Evolutionary conservation across 2,329 filamentous ascomycete genomes (phyloP).

Genomic region (Teratosphaeriaceae sp.): DNA sequence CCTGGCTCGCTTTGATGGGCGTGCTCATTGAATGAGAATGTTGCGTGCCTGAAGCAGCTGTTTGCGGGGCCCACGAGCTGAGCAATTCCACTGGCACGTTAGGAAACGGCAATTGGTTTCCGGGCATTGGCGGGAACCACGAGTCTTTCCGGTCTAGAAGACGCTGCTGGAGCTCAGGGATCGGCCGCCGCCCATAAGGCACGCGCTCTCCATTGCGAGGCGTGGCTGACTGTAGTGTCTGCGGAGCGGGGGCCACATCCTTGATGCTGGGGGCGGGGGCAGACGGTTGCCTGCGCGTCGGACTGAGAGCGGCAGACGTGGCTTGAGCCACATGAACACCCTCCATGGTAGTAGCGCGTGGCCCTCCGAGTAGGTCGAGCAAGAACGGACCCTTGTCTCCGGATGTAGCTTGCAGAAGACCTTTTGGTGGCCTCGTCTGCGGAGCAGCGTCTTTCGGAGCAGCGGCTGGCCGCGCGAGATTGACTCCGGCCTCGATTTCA

Average conservation of each 20-base stretch:
- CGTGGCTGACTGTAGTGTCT: not conserved
- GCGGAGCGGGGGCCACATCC: not conserved
- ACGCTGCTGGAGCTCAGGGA: constrained; percentile 42
- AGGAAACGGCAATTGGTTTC: constrained; percentile 28
- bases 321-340: not conserved
- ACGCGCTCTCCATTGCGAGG: not conserved
- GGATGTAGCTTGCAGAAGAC: not conserved
- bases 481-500: constrained; percentile 20
- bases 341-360: not conserved
- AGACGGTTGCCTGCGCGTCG: not conserved
- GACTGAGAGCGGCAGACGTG: not conserved
- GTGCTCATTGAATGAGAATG: too few relatives aligned
- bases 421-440: constrained; percentile 1
- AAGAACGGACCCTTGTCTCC: not conserved
- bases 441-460: not conserved
- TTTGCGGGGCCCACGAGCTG: constrained; percentile 17
- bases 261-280: too few relatives aligned
- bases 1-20: not conserved
- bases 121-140: constrained; percentile 32
- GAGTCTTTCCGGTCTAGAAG: constrained; percentile 42
- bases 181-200: constrained; percentile 21
- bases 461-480: constrained; percentile 18
- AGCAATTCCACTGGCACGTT: constrained; percentile 35
- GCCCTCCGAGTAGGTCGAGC: constrained; percentile 2
- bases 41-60: not conserved